Evolutionary conservation across 768 basidiomycete genomes (phyloP), one percentile per base, ranked within the genome.

Genomic region (Pisolithus tinctorius): DNA sequence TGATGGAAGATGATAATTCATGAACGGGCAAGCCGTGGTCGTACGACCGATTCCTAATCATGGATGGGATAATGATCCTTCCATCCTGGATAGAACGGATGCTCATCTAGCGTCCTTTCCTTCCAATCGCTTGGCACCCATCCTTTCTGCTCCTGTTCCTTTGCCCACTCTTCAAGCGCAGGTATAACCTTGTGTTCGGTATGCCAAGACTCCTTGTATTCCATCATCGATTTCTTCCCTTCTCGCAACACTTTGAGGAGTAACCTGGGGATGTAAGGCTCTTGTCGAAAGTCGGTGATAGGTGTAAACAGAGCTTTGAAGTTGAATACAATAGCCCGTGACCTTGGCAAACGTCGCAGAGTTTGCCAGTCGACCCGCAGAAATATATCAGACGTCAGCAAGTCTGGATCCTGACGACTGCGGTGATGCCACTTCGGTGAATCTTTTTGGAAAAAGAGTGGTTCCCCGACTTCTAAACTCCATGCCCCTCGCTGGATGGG

Each of bases 301-400:
- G 78, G 77, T 2, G 77, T 80, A 60, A 80, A 81, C 25, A 81
- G 61, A 9, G 76, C 71, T 54, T 77, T 80, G 61, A 73, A 79
- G 57, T 78, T 79, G 65, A 80, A 80, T 7, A 76, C 66, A 25
- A 81, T 75, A 0, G 76, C 74, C 10, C 63, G 63, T 6, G 78
- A 77, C 48, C 62, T 61, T 11, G 79, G 78, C 40, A 80, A 58
- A 30, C 76, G 71, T 16, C 77, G 70, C 30, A 80, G 59, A 7
- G 77, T 79, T 57, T 81, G 79, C 78, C 78, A 80, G 51, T 80
- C 77, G 17, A 81, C 75, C 13, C 78, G 73, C 39, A 81, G 55
- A 54, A 70, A 62, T 25, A 79, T 65, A 47, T 76, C 67, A 26
- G 74, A 69, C 37, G 74, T 46, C 2, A 62, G 46, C 14, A 80